Conservation (phyloP, 345 rosid genomes). For the Euphorbia lathyris region DNA sequence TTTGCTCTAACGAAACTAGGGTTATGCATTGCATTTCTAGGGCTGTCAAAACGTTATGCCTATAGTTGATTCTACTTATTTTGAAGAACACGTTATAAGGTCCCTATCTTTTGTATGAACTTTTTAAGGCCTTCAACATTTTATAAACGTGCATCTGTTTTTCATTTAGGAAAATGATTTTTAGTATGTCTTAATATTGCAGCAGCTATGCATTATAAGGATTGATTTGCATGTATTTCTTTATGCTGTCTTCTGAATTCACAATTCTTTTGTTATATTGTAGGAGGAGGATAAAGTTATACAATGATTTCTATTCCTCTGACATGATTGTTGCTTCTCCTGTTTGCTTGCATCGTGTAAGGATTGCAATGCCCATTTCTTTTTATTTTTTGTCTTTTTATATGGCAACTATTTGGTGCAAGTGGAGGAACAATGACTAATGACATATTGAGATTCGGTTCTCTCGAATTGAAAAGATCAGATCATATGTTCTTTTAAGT, state of each 20-base stretch:
- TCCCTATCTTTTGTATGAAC: background rate
- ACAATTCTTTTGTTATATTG: slow-evolving; percentile 19
- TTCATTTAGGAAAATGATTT: background rate
- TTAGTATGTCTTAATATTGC: background rate
- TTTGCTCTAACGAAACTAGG: background rate
- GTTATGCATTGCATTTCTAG: background rate
- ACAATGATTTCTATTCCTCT: slow-evolving; percentile 78
- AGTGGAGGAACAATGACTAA: background rate
- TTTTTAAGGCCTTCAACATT: background rate
- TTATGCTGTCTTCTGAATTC: background rate
- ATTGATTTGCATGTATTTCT: background rate
- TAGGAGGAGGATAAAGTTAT: slow-evolving; percentile 81
- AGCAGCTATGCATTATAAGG: background rate
- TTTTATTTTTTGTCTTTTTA: background rate
- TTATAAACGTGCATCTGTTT: background rate
- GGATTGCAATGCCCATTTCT: slow-evolving; percentile 3
- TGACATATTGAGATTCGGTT: background rate
- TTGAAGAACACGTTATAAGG: no score
- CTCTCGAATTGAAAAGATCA: background rate
- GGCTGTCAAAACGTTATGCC: no score
- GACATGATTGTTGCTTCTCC: slow-evolving; percentile 94
- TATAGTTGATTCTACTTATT: no score
- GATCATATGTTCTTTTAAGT: background rate
- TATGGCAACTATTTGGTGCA: background rate
- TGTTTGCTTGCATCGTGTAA: slow-evolving; percentile 58